Conservation (phyloP, 164 flowering plant species). For the Warburgia ugandensis region DNA sequence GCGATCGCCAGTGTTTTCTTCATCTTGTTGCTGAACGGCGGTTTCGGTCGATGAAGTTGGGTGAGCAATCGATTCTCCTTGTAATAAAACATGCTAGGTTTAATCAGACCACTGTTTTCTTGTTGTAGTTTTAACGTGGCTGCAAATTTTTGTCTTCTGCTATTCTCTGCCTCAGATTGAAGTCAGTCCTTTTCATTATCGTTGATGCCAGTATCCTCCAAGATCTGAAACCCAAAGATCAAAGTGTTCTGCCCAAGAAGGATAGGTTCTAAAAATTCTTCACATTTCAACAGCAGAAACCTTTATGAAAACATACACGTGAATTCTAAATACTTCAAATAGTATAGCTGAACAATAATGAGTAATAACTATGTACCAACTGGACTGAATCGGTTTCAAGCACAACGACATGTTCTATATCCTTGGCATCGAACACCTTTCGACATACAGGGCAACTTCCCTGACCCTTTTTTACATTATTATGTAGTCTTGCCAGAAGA, state of each 20-base stretch:
- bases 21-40: slow-evolving; percentile 18
- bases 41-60: slow-evolving; percentile 12
- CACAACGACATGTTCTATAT: slow-evolving; percentile 76
- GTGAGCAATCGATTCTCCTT: slow-evolving; percentile 36
- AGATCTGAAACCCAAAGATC: slow-evolving; percentile 24
- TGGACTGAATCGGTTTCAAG: slow-evolving; percentile 31
- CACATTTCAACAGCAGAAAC: background rate
- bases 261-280: background rate
- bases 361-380: slow-evolving; percentile 31
- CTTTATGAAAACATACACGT: too few species aligned
- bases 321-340: background rate
- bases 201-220: slow-evolving; percentile 14
- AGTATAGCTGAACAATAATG: background rate
- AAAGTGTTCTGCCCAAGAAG: background rate
- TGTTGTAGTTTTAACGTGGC: slow-evolving; percentile 48
- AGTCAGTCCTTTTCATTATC: slow-evolving; percentile 30
- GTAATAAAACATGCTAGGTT: slow-evolving; percentile 48
- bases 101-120: slow-evolving; percentile 64
- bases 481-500: slow-evolving; percentile 21
- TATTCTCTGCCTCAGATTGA: slow-evolving; percentile 44
- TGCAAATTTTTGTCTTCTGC: slow-evolving; percentile 61
- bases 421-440: slow-evolving; percentile 55
- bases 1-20: slow-evolving; percentile 6
- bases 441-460: slow-evolving; percentile 89
- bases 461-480: slow-evolving; percentile 20